Base-by-base conservation (phyloP, 2,329 filamentous ascomycete genomes). In the Thelonectria olida region DNA sequence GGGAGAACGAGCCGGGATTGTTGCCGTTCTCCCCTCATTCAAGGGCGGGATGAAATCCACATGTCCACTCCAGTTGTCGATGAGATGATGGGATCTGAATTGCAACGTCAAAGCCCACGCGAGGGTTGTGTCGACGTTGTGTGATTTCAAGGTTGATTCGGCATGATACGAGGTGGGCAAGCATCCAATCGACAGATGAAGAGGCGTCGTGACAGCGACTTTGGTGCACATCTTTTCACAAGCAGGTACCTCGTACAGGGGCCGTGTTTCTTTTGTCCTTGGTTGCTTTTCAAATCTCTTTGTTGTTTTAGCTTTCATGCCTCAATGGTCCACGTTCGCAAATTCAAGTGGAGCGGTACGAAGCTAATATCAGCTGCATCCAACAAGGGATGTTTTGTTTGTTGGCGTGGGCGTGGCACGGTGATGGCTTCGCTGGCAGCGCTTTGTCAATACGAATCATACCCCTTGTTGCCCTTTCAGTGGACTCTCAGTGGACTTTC, bases 291-390 rank as follows among this genome's bases (percentile, higher is more conserved):
- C n/a, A n/a, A n/a, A n/a, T n/a, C n/a, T n/a, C 41, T 31, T 47
- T 39, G 23, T 42, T 28, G 34, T 41, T 47, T 13, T 25, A 38
- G 13, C 28, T 38, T 51, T 28, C 36, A 27, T 39, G 31, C 38
- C 39, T 53, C 25, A n/a, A 53, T 41, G 38, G 7, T 19, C 17
- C 17, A 41, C 20, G 25, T 44, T 49, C 34, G 42, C 23, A 54
- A 12, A 36, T 38, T 13, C 22, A 20, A 17, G 51, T 45, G 57
- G 51, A 55, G 51, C 27, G n/a, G 49, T 49, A 59, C 50, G 50
- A 59, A 49, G 41, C 36, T 15, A 59, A 59, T 54, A 25, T 50
- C 23, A 34, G 22, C 47, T 20, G 31, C 31, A 31, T n/a, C 36
- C 17, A 23, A 49, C 34, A 48, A 54, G 51, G n/a, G n/a, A n/a